Evolutionary conservation across 2,329 filamentous ascomycete species (phyloP), one percentile per base, ranked within the genome.

Genomic region (Trichoderma cornu-damae): DNA sequence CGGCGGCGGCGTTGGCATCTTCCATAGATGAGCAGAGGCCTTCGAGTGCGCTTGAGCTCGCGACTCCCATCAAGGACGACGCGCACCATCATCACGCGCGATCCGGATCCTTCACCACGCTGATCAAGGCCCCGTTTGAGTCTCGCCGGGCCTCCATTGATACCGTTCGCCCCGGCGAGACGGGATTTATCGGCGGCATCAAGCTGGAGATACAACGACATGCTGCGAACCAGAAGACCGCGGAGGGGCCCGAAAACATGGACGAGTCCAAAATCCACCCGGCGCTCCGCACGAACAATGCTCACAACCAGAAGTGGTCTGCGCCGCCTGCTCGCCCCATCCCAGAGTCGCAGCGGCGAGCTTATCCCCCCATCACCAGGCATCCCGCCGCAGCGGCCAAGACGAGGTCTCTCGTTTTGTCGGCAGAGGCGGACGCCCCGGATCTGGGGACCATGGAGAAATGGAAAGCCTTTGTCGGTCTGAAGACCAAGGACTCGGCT

Each of bases 141-240:
- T 67, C 68, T 32, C 67, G 69, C 14, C 67, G 71, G 2, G 63
- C 65, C 1, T 73, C 72, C 0, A 60, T 67, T 16, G 72, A 73
- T 32, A 65, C 67, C 18, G 59, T 42, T 34, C 46, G 46, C 14
- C 42, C 37, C 4, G 61, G 61, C n/a, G 63, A 71, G 5, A 66
- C 64, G 1, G 69, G 68, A 11, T 77, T 77, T 60, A 70, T 77
- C 22, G 73, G 75, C 1, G 73, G 72, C 18, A 69, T 70, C 53
- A 76, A 75, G 57, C 66, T 76, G 14, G 73, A 75, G 46, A 66
- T 72, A 46, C 67, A 75, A 56, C 69, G 69, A 44, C 67, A 74
- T 6, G 67, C 67, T 1, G 69, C 69, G 16, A 62, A 68, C 7
- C 64, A 72, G 34, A 63, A 66, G 37, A 62, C 64, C 1, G 58